Evolutionary conservation across 1,139 yeast species (phyloP).

Genomic region (Blastobotrys apis): DNA sequence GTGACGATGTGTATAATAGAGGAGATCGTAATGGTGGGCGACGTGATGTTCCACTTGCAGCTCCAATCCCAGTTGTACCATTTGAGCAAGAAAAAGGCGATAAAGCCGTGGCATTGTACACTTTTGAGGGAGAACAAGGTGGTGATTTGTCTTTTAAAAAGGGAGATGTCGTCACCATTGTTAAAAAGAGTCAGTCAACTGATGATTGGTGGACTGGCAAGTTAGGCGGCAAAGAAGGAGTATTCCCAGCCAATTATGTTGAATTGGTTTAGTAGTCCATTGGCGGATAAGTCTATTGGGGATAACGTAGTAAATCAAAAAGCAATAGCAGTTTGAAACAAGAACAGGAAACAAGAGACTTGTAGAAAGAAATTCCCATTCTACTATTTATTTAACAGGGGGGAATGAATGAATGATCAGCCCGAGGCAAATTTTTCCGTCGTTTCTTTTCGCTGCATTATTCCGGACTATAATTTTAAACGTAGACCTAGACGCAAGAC

Average conservation of each 20-base stretch:
- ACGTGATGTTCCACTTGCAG: conserved; percentile 15
- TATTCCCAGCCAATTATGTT: conserved; percentile 96
- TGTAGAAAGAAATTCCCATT: too few species aligned
- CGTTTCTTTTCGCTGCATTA: too few species aligned
- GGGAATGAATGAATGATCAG: background rate
- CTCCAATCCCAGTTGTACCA: too few species aligned
- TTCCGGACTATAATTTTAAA: too few species aligned
- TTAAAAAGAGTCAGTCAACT: conserved; percentile 76
- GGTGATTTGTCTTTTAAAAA: conserved; percentile 91
- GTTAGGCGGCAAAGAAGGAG: conserved; percentile 76
- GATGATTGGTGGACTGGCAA: conserved; percentile 99
- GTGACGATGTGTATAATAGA: conserved; percentile 16
- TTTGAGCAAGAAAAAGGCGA: conserved; percentile 39
- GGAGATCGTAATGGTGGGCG: conserved; percentile 13
- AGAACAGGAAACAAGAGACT: background rate
- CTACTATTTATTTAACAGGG: background rate
- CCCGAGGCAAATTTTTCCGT: too few species aligned
- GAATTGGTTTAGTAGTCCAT: conserved; percentile 53
- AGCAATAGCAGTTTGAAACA: background rate
- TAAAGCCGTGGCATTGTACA: conserved; percentile 85
- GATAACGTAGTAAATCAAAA: background rate
- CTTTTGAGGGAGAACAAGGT: conserved; percentile 84
- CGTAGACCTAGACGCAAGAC: too few species aligned
- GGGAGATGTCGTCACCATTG: conserved; percentile 89
- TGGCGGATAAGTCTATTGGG: background rate